Evolutionary conservation across 495 filamentous ascomycete genomes (phyloP).

Genomic region (Trichocladium uniseriatum): DNA sequence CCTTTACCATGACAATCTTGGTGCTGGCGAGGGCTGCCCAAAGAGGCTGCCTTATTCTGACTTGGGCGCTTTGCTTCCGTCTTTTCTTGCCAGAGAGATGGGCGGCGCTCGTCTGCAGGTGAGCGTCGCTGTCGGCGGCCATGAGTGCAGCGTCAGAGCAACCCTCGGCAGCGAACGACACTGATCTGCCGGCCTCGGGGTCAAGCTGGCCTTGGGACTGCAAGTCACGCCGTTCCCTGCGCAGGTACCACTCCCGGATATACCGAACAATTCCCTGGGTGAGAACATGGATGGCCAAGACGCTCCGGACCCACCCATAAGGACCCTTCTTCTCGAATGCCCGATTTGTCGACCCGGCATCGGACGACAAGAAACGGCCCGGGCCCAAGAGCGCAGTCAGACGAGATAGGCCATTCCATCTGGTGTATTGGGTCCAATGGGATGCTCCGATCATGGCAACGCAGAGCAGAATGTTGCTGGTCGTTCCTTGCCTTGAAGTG

Average conservation of each 20-base stretch:
- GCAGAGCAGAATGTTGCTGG: constrained; percentile 66
- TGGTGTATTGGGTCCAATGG: constrained; percentile 50
- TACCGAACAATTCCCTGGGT: constrained; percentile 66
- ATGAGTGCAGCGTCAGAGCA: constrained; percentile 35
- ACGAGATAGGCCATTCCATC: constrained; percentile 35
- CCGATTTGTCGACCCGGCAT: constrained; percentile 31
- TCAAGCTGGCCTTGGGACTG: constrained; percentile 36
- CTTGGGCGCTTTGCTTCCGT: constrained; percentile 78
- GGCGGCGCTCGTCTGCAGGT: constrained; percentile 20
- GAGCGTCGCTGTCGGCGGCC: constrained; percentile 39
- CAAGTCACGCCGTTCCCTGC: constrained; percentile 42
- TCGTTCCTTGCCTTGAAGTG: constrained; percentile 61
- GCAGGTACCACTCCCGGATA: constrained; percentile 51
- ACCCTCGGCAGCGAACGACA: constrained; percentile 21
- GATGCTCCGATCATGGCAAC: constrained; percentile 71
- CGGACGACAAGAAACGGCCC: constrained; percentile 30
- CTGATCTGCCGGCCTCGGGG: constrained; percentile 40
- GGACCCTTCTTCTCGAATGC: constrained; percentile 40
- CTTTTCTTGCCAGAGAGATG: constrained; percentile 61
- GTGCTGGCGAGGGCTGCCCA: constrained; percentile 92
- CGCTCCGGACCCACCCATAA: constrained; percentile 45
- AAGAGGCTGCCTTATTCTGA: constrained; percentile 80
- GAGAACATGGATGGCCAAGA: constrained; percentile 80
- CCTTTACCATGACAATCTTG: constrained; percentile 87
- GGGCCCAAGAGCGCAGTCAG: constrained; percentile 34